phyloP scores from a whole-genome alignment of 495 filamentous ascomycete species.

The Xylaria scruposa region DNA sequence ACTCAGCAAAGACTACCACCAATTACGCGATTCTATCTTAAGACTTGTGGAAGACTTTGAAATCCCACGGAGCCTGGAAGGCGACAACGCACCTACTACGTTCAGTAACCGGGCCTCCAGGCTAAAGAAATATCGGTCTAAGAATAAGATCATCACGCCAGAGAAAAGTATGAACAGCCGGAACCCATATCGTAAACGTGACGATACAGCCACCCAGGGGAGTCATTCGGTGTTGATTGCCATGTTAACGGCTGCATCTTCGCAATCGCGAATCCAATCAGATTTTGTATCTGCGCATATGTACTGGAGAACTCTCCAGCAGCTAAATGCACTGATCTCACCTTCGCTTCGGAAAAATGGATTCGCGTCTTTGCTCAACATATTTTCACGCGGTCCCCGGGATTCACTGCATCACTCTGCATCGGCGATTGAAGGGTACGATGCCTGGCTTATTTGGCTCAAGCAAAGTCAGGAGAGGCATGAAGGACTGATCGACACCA shows the following conservation, averaged over 20 bases:
- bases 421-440: conserved; percentile 72
- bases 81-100: conserved; percentile 58
- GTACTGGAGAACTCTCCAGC: conserved; percentile 71
- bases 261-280: conserved; percentile 69
- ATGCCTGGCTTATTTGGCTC: conserved; percentile 78
- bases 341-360: conserved; percentile 68
- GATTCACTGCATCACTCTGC: conserved; percentile 70
- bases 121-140: conserved; percentile 57
- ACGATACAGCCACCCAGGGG: conserved; percentile 41
- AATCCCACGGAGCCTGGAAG: conserved; percentile 66
- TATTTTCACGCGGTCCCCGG: conserved; percentile 71
- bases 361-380: conserved; percentile 71
- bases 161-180: conserved; percentile 56
- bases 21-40: conserved; percentile 79
- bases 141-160: conserved; percentile 57
- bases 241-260: conserved; percentile 72
- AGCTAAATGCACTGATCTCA: conserved; percentile 66
- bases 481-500: conserved; percentile 67
- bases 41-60: conserved; percentile 84
- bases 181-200: conserved; percentile 60
- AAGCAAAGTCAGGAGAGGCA: conserved; percentile 75
- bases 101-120: conserved; percentile 69
- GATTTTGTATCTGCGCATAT: conserved; percentile 74
- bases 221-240: conserved; percentile 59
- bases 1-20: conserved; percentile 81